Conservation (phyloP, 2,329 filamentous ascomycete species). For the Ceratocystis papillata region DNA sequence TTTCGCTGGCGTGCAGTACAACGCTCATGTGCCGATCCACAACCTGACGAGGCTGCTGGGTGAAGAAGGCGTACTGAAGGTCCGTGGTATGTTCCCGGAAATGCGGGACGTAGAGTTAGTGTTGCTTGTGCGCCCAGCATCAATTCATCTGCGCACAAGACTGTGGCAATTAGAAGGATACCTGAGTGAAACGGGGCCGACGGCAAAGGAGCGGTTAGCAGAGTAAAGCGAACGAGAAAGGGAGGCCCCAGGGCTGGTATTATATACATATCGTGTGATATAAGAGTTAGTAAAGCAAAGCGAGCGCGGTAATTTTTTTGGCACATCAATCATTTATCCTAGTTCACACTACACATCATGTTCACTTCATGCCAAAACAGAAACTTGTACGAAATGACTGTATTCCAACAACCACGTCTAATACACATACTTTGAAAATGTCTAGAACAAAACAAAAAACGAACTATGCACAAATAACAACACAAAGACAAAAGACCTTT, state of each 20-base stretch:
- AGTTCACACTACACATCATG: background rate
- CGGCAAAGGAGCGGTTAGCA: too few relatives aligned
- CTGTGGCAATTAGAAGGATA: constrained; percentile 53
- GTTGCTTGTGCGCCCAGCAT: constrained; percentile 36
- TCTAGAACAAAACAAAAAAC: constrained; percentile 17
- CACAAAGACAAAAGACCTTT: constrained; percentile 14
- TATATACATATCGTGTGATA: background rate
- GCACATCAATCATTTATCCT: background rate
- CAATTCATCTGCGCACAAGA: constrained; percentile 38
- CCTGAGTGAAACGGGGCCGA: constrained; percentile 2
- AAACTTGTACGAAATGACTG: constrained; percentile 18
- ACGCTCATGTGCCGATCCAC: constrained; percentile 40
- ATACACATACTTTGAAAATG: constrained; percentile 11
- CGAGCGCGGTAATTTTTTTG: background rate
- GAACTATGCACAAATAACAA: constrained; percentile 18
- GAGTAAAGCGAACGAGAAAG: background rate
- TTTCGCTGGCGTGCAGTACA: constrained; percentile 31
- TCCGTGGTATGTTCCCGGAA: constrained; percentile 32
- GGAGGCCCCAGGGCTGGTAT: background rate
- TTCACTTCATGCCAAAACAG: background rate
- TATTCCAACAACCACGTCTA: constrained; percentile 21
- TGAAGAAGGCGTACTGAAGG: constrained; percentile 33
- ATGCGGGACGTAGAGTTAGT: constrained; percentile 35
- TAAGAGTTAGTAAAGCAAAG: background rate
- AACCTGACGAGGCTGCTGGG: constrained; percentile 45